Conservation (phyloP, 495 filamentous ascomycete species). For the Penicillium longicatenatum region DNA sequence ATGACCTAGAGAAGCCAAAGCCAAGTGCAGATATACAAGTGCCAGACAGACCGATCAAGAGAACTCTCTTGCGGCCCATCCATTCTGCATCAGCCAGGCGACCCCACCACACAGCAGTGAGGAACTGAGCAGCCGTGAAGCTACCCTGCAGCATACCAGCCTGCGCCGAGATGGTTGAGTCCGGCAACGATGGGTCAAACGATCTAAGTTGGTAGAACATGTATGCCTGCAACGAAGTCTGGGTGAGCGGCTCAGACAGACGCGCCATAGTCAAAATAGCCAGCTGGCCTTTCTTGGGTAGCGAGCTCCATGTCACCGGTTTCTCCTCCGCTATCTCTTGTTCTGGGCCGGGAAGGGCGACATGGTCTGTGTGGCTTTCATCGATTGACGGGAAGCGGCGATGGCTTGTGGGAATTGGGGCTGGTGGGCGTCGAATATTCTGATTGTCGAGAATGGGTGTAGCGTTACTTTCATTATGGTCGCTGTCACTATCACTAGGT, state of each 20-base stretch:
- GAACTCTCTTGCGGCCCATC: conserved; percentile 74
- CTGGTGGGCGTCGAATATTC: conserved; percentile 3
- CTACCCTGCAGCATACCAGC: conserved; percentile 74
- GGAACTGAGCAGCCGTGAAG: conserved; percentile 77
- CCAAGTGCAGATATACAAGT: conserved; percentile 72
- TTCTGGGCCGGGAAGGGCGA: background rate
- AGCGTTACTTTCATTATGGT: conserved; percentile 15
- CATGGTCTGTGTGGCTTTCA: conserved; percentile 20
- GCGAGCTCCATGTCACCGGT: conserved; percentile 64
- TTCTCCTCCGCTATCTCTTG: conserved; percentile 28
- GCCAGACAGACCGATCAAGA: conserved; percentile 73
- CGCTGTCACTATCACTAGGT: conserved; percentile 19
- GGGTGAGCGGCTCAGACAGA: conserved; percentile 76
- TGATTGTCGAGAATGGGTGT: conserved; percentile 19
- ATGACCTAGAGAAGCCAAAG: conserved; percentile 76
- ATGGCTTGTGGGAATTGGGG: conserved; percentile 19
- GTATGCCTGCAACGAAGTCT: conserved; percentile 74
- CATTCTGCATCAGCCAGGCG: conserved; percentile 67
- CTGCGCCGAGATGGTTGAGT: conserved; percentile 71
- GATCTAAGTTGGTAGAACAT: conserved; percentile 75
- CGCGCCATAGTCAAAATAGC: conserved; percentile 72
- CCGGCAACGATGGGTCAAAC: conserved; percentile 62
- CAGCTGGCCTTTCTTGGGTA: conserved; percentile 76
- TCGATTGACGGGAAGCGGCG: conserved; percentile 22
- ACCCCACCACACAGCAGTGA: conserved; percentile 81